Percentiles rank a stretch among this genome's conserved stretches.
Evolutionary conservation across 306 rosid genomes (phyloP).

Genomic region (Acmispon strigosus): DNA sequence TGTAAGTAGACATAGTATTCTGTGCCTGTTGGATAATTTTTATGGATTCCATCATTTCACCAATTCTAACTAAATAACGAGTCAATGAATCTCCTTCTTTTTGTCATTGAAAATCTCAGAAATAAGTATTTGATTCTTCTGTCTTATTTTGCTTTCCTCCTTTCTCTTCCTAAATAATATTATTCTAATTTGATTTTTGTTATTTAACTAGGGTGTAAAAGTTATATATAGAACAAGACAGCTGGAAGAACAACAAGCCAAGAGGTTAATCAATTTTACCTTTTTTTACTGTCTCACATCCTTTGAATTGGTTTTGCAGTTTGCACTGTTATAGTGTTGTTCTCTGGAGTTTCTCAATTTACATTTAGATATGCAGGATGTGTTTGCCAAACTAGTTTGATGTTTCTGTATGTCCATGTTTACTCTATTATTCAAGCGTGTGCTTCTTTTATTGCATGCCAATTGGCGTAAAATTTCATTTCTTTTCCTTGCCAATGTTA

Average conservation of each 20-base stretch:
- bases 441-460: not conserved
- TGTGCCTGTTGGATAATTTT: too few species aligned
- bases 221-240: slow-evolving; percentile 84
- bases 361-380: not conserved
- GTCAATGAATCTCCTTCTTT: too few species aligned
- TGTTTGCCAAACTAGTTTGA: not conserved
- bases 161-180: not conserved
- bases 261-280: slow-evolving; percentile 50
- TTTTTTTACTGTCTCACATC: not conserved
- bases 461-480: not conserved
- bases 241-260: slow-evolving; percentile 92
- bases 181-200: slow-evolving; percentile 18
- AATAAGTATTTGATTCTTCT: not conserved
- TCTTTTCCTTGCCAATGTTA: not conserved
- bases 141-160: slow-evolving; percentile 2
- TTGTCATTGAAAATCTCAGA: too few species aligned
- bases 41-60: too few species aligned
- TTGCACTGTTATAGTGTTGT: not conserved
- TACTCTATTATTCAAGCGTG: not conserved
- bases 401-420: not conserved
- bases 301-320: not conserved
- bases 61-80: too few species aligned
- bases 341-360: not conserved
- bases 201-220: slow-evolving; percentile 73
- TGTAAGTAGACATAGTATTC: slow-evolving; percentile 45